phyloP scores from a whole-genome alignment of 2,329 filamentous ascomycete genomes.

The Dichotomopilus funicola region DNA sequence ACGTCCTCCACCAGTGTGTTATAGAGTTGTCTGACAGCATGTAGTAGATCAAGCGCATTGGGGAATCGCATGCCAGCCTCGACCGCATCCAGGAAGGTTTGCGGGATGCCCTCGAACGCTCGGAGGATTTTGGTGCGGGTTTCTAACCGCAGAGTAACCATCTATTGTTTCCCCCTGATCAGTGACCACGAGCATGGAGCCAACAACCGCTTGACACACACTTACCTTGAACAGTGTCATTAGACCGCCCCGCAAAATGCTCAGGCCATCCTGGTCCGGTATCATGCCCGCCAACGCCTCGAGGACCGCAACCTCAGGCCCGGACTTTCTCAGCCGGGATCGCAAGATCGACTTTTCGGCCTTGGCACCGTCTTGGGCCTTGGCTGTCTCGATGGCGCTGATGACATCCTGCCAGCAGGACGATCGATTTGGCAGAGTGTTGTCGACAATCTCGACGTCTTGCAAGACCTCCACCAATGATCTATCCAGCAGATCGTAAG shows the following conservation, averaged over 20 bases:
- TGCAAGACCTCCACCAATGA: neutral
- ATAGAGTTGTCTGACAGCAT: neutral
- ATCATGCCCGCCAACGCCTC: neutral
- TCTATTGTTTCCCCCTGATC: neutral
- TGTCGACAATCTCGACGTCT: neutral
- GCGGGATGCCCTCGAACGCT: neutral
- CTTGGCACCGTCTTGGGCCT: neutral
- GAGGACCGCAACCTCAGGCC: neutral
- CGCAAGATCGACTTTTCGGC: neutral
- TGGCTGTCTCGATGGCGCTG: constrained; percentile 1
- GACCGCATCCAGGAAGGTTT: neutral
- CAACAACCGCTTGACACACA: neutral
- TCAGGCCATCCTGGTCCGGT: constrained; percentile 2
- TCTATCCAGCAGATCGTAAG: neutral
- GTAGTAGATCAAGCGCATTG: neutral
- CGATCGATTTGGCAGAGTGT: neutral
- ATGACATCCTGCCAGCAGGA: constrained; percentile 1
- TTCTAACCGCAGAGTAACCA: neutral
- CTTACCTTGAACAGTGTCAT: neutral
- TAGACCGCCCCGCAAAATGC: neutral
- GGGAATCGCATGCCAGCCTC: neutral
- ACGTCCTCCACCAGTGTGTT: neutral
- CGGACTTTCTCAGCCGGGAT: neutral
- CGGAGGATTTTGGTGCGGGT: neutral
- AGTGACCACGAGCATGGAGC: too few species aligned